Evolutionary conservation across 148 eudicot genomes (phyloP), one percentile per base, ranked within the genome.

Genomic region (Camellia lanceoleosa): DNA sequence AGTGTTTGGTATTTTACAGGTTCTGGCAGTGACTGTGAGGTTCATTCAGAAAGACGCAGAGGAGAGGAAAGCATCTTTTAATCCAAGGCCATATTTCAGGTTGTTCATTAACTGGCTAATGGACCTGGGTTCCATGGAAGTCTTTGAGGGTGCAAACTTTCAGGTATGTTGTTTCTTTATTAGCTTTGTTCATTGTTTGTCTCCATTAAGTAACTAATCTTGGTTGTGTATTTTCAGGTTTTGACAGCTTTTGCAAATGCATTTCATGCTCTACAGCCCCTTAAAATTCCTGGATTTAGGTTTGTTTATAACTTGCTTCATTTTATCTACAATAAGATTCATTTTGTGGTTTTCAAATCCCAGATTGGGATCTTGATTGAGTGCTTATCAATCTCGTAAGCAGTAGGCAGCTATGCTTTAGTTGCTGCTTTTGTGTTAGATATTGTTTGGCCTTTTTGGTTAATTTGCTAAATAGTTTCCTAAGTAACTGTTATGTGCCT

Each of bases 221-320:
- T 83, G 52, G 51, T 78, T 78, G 46, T 5, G 46, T 71, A 30
- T 62, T 66, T 80, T 43, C 89, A 96, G 99, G 95, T 94, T 78
- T 79, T 96, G 85, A 88, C 94, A 73, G 92, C 91, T 83, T 88
- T 96, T 83, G 95, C 99, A 80, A 92, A 91, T 89, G 92, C 97
- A 46, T 96, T 96, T 78, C 98, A 92, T 83, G 90, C 92, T 55
- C 80, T 96, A 67, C 98, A 96, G 85, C 99, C 99, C 71, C 91
- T 94, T 69, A 92, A 89, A 90, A 89, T 96, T 47, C 98, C 98
- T 63, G 95, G 89, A 74, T 96, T 96, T 89, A 96, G 99, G 99
- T 93, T 65, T 60, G 54, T 56, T 46, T 47, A 6, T 75, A 46
- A 11, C 68, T 19, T 82, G 41, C 76, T 76, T 38, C 51, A 42